Percentiles rank a stretch among this genome's conserved stretches.
Conservation (phyloP, 257 asterid species). For the Capsicum pubescens region DNA sequence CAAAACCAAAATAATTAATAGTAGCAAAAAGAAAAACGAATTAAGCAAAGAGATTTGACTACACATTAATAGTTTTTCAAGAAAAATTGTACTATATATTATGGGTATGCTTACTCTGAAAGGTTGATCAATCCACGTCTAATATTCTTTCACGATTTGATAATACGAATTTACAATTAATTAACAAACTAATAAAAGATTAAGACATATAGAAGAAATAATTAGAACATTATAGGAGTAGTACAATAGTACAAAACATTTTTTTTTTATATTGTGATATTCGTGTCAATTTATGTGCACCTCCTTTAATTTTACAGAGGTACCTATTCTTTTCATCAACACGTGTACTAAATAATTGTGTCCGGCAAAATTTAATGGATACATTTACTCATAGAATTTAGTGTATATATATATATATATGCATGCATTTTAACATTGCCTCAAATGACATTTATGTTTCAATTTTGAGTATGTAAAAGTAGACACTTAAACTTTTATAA, state of each 20-base stretch:
- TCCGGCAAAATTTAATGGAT: background rate
- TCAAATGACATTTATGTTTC: too few relatives aligned
- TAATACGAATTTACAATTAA: background rate
- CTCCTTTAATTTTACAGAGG: background rate
- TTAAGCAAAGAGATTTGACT: too few relatives aligned
- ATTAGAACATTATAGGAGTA: background rate
- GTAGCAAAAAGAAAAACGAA: too few relatives aligned
- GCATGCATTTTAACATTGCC: too few relatives aligned
- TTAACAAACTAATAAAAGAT: background rate
- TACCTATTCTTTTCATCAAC: background rate
- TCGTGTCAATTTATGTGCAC: rapidly evolving
- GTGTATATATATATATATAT: too few relatives aligned
- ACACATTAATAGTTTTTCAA: too few relatives aligned
- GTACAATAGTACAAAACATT: background rate
- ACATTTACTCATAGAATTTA: too few relatives aligned
- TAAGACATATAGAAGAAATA: background rate
- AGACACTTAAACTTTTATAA: too few relatives aligned
- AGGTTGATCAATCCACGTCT: constrained; percentile 14
- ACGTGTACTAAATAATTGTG: background rate
- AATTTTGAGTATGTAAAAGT: too few relatives aligned
- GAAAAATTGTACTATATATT: too few relatives aligned
- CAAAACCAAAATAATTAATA: too few relatives aligned
- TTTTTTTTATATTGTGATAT: background rate
- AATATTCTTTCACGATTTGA: background rate
- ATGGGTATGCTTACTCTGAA: background rate